Base-by-base conservation (phyloP, 306 rosid genomes). In the Vigna trinervia region DNA sequence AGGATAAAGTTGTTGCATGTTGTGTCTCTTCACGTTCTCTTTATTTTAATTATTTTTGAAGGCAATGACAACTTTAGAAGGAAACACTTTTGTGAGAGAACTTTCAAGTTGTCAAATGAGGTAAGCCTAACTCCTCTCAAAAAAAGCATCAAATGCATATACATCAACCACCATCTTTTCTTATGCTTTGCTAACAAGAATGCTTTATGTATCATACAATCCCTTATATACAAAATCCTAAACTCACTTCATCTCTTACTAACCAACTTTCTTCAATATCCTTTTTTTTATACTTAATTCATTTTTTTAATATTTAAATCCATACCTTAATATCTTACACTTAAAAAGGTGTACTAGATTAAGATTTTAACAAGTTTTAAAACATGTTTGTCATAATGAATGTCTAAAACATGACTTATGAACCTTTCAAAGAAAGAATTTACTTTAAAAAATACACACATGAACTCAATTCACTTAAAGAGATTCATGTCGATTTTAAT, bases 71-170 rank as follows among this genome's bases (percentile, higher is more conserved):
- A 75, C 78, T 86, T 89, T 80, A 61, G 77, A 84, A 73, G 82
- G 86, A 80, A 71, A 61, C 67, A 87, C 82, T 73, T 81, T 85
- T 64, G 46, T 61, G 53, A 59, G 45, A 65, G 83, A 83, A 86
- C 90, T 84, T 84, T 74, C 66, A 64, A 81, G 90, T 59, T 89
- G 96, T 91, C 86, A 66, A 62, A 75, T 82, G 86, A 76, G 83
- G 85, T 79, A 75, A 79, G 80, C 90, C 84, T 71, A 38, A 73
- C 78, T 65, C 78, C 65, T 65, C 78, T 64, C 70, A 64, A 12
- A 45, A 56, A 23, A 66, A 46, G 41, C 20, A 64, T 70, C 58
- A 65, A 63, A 74, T 65, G 79, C 73, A 85, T 69, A 73, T 69
- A 69, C 28, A 60, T 51, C 59, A 71, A 54, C 75, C 69, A 68